Percentiles rank a stretch among this genome's conserved stretches.
These are phyloP conservation scores for Salvia hispanica DNA, from an alignment of 257 asterid genomes.

Conservation along the genomic window DNA sequence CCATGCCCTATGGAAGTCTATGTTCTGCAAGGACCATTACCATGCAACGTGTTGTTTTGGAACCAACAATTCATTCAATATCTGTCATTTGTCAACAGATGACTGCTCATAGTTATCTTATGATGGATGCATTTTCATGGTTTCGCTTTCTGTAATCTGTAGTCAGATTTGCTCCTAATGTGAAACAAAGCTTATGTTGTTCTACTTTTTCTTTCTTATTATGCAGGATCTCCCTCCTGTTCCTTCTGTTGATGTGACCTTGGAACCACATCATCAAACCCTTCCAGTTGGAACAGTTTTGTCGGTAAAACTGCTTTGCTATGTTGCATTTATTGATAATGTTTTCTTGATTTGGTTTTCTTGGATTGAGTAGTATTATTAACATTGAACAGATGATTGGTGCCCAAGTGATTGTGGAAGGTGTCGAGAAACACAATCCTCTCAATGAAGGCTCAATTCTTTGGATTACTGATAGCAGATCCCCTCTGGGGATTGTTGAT, in stretches of 20 bases:
- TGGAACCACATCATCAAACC: conserved; percentile 77
- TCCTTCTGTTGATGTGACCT: conserved; percentile 68
- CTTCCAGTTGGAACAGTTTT: conserved; percentile 70
- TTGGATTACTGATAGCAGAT: conserved; percentile 77
- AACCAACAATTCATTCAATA: background rate
- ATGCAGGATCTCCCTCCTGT: conserved; percentile 85
- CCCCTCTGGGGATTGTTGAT: conserved; percentile 78
- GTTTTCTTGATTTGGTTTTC: background rate
- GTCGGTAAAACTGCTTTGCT: conserved; percentile 53
- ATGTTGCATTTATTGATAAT: background rate
- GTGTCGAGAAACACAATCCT: conserved; percentile 81
- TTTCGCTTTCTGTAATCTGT: background rate
- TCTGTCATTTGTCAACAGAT: background rate
- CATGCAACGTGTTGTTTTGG: background rate
- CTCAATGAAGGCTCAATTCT: conserved; percentile 85
- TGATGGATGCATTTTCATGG: background rate
- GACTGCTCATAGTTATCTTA: background rate
- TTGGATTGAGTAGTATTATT: conserved; percentile 11
- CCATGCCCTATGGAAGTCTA: no score
- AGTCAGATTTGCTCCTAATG: background rate
- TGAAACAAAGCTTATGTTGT: conserved; percentile 17
- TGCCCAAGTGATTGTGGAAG: conserved; percentile 80
- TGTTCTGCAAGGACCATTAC: no score
- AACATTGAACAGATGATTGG: conserved; percentile 62
- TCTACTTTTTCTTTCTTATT: background rate